Conservation (phyloP, 1,139 yeast species). For the Nakaseomyces nivariensis region DNA sequence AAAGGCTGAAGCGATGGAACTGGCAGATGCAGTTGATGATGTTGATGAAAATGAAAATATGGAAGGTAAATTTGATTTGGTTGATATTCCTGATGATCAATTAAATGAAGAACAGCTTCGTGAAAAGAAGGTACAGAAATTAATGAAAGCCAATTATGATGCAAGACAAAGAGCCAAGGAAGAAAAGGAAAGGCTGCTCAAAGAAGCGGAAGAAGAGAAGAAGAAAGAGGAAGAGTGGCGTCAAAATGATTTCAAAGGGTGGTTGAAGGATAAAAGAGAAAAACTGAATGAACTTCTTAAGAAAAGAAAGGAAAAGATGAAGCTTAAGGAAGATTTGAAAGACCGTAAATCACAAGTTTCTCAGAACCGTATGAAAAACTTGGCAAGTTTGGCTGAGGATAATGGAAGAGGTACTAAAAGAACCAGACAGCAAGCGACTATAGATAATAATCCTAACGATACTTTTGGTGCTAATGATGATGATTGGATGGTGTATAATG, state of each 20-base stretch:
- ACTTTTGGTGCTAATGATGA: conserved; percentile 94
- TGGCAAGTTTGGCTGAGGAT: conserved; percentile 82
- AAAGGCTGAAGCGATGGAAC: conserved; percentile 56
- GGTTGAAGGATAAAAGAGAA: conserved; percentile 65
- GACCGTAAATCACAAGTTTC: conserved; percentile 89
- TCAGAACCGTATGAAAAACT: conserved; percentile 83
- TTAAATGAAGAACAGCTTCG: conserved; percentile 69
- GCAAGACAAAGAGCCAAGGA: conserved; percentile 78
- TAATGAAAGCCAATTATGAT: conserved; percentile 78
- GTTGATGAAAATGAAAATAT: conserved; percentile 35
- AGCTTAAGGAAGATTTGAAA: conserved; percentile 65
- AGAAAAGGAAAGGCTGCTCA: conserved; percentile 53
- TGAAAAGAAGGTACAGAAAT: conserved; percentile 76
- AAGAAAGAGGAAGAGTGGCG: conserved; percentile 72
- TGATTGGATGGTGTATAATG: conserved; percentile 89
- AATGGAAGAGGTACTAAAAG: conserved; percentile 37
- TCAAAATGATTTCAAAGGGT: conserved; percentile 57
- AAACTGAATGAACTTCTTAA: conserved; percentile 50
- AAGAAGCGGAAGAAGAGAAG: conserved; percentile 42
- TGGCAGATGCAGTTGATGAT: conserved; percentile 39
- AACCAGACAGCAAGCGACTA: conserved; percentile 51
- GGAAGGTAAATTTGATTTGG: conserved; percentile 66
- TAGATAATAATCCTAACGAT: conserved; percentile 87
- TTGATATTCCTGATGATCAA: conserved; percentile 77
- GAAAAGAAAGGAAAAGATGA: conserved; percentile 54